Percentiles rank a stretch among this genome's conserved stretches.
These are phyloP conservation scores for Amanita muscaria DNA, from an alignment of 768 basidiomycete species.

Conservation along the genomic window DNA sequence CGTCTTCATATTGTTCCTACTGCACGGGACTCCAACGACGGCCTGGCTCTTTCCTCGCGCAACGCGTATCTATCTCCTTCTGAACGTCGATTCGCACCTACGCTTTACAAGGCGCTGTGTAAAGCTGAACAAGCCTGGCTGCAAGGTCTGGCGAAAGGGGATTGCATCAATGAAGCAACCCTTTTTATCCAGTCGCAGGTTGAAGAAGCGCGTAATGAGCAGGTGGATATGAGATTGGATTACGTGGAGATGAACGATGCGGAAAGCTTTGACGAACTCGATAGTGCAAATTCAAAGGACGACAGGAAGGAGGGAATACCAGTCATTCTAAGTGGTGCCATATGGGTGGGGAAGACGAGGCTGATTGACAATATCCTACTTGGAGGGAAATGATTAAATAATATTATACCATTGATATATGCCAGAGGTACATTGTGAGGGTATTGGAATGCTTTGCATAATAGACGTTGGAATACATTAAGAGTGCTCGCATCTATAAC, in stretches of 20 bases:
- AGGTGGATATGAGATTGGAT: constrained; percentile 57
- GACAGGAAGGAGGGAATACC: constrained; percentile 9
- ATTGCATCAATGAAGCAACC: constrained; percentile 11
- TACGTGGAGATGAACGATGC: constrained; percentile 88
- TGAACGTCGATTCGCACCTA: constrained; percentile 60
- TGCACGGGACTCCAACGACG: constrained; percentile 51
- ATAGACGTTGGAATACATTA: too few relatives aligned
- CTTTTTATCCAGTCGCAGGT: constrained; percentile 23
- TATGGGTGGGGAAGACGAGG: constrained; percentile 80
- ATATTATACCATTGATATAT: too few relatives aligned
- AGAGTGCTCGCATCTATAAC: neutral
- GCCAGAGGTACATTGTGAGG: too few relatives aligned
- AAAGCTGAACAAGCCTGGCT: constrained; percentile 51
- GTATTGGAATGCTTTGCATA: too few relatives aligned
- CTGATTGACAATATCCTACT: constrained; percentile 90
- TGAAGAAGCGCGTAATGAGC: constrained; percentile 28
- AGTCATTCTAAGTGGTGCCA: constrained; percentile 77
- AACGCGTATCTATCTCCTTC: constrained; percentile 69
- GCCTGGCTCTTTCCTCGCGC: constrained; percentile 83
- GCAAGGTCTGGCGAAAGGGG: constrained; percentile 37
- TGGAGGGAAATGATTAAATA: constrained; percentile 28
- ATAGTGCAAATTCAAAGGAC: constrained; percentile 7
- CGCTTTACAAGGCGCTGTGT: constrained; percentile 60
- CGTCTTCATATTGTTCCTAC: constrained; percentile 88
- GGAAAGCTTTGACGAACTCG: constrained; percentile 59